Base-by-base conservation (phyloP, 2,329 filamentous ascomycete genomes). In the Ophiostoma quercus region DNA sequence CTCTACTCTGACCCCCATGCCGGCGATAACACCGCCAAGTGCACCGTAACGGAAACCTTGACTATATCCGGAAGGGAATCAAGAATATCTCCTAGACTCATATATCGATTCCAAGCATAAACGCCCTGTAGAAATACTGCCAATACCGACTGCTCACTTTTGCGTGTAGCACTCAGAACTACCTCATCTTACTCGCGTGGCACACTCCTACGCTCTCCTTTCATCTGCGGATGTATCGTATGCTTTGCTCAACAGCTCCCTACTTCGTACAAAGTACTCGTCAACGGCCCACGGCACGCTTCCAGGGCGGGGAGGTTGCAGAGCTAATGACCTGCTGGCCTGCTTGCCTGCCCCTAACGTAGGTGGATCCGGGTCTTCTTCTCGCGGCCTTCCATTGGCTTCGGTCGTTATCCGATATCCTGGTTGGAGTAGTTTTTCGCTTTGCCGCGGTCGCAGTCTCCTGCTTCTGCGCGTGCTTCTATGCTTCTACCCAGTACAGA, bases 141-240 rank as follows among this genome's bases (percentile, higher is more conserved):
- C 8, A n/a, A 19, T 47, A 19, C 43, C 19, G 16, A 47, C 16
- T 47, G 43, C 43, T 47, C 19, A n/a, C 43, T 47, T 19, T 47
- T 47, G 43, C 43, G 43, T 3, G 51, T 57, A 57, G 51, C 51
- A 29, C 51, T 57, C 22, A 22, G 51, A 57, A 57, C 51, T 25
- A 57, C n/a, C 51, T 57, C 51, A 57, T 57, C 51, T 57, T 57
- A 57, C 51, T 25, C n/a, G n/a, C 51, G 51, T 57, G 51, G 51
- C 11, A 57, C 51, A 57, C 51, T 57, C 51, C 51, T 25, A 57
- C 47, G 47, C 57, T 32, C 57, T 7, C 25, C 57, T 32, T 62
- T 32, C 47, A 51, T 22, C 47, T 19, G n/a, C 39, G 8, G 8
- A 41, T 41, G 39, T 41, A 41, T 41, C 39, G 39, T 41, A 11